Conservation (phyloP, 2,329 filamentous ascomycete genomes). For the Nemania diffusa region DNA sequence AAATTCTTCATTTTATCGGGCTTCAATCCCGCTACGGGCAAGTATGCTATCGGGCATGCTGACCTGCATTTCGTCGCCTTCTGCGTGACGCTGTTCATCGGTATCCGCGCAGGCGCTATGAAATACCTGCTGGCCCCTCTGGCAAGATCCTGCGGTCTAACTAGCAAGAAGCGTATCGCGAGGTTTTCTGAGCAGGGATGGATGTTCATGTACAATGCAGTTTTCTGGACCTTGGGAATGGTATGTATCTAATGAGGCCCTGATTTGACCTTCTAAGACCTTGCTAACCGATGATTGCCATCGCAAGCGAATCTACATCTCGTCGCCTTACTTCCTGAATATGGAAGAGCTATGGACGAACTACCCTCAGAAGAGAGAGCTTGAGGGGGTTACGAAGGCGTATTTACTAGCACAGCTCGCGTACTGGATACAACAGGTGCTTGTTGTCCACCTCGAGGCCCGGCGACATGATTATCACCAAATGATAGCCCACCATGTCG, state of each 20-base stretch:
- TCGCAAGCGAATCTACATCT: conserved; percentile 77
- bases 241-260: conserved; percentile 59
- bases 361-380: conserved; percentile 81
- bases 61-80: conserved; percentile 80
- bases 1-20: conserved; percentile 90
- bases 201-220: conserved; percentile 82
- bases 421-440: conserved; percentile 92
- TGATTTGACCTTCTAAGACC: neutral
- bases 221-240: conserved; percentile 85
- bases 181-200: conserved; percentile 94
- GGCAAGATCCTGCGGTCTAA: conserved; percentile 75
- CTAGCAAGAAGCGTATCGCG: conserved; percentile 76
- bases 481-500: conserved; percentile 93
- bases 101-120: conserved; percentile 82
- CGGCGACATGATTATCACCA: conserved; percentile 92
- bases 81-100: conserved; percentile 85
- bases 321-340: conserved; percentile 81
- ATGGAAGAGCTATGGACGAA: conserved; percentile 81
- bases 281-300: conserved; percentile 2
- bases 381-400: conserved; percentile 79
- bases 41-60: conserved; percentile 79
- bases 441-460: conserved; percentile 93
- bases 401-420: conserved; percentile 92
- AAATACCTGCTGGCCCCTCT: conserved; percentile 87
- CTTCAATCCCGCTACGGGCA: conserved; percentile 72